phyloP scores from a whole-genome alignment of 73 alveolate species.

The Blepharisma japonicum region DNA sequence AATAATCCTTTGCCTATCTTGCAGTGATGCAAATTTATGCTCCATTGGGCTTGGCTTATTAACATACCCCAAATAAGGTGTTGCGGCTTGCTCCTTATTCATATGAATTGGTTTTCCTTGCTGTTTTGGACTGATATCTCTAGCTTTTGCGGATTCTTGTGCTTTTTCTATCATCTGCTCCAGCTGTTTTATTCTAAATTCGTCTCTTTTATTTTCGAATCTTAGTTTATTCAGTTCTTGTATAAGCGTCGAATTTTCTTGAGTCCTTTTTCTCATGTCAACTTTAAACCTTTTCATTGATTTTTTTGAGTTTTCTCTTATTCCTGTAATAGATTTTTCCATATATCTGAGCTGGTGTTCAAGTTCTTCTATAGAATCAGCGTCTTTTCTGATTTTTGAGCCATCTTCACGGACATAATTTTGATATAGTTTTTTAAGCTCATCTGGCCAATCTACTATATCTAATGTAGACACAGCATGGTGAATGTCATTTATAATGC shows the following conservation, averaged over 20 bases:
- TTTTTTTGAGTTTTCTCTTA: slow-evolving; percentile 75
- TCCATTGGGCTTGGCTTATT: slow-evolving; percentile 20
- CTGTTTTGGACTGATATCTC: neutral
- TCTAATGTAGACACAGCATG: slow-evolving; percentile 67
- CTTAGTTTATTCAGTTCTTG: slow-evolving; percentile 69
- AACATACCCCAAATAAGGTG: neutral
- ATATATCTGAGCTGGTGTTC: slow-evolving; percentile 75
- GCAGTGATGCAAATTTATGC: neutral
- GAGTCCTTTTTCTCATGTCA: slow-evolving; percentile 77
- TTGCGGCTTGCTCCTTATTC: neutral
- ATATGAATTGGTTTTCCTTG: neutral
- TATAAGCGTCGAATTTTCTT: slow-evolving; percentile 72
- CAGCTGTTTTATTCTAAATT: slow-evolving; percentile 2
- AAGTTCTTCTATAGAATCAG: slow-evolving; percentile 79
- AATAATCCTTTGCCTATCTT: slow-evolving; percentile 26
- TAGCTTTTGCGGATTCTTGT: neutral
- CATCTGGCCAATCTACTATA: slow-evolving; percentile 71
- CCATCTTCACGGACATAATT: slow-evolving; percentile 77
- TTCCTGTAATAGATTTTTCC: slow-evolving; percentile 73
- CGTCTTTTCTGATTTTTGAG: slow-evolving; percentile 80
- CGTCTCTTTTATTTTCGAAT: slow-evolving; percentile 20
- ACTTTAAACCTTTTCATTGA: slow-evolving; percentile 69
- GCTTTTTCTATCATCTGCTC: neutral
- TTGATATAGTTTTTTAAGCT: slow-evolving; percentile 74
- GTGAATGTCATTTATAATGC: slow-evolving; percentile 72